A percentile compares a stretch with the other conserved stretches of the same genome.
phyloP scores from a whole-genome alignment of 2,329 filamentous ascomycete genomes.

The Ophiostoma fasciatum region DNA sequence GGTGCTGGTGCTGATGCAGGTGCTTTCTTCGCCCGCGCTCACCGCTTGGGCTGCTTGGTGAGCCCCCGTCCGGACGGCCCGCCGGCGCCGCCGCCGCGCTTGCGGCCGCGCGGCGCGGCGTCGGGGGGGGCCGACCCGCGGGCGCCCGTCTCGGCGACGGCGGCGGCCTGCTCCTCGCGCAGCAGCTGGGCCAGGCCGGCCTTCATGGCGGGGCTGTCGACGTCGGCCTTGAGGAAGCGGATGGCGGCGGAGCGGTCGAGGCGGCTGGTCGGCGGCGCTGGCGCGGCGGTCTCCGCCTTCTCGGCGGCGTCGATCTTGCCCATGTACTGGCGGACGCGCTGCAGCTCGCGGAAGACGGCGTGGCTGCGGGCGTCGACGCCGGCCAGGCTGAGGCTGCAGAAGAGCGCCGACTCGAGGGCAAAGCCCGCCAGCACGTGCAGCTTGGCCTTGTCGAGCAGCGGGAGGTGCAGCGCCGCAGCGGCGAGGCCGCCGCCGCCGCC shows the following conservation, averaged over 20 bases:
- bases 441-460: slow-evolving; percentile 89
- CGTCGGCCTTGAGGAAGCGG: slow-evolving; percentile 67
- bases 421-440: slow-evolving; percentile 81
- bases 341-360: slow-evolving; percentile 71
- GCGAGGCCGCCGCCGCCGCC: too few species aligned
- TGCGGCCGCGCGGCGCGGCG: slow-evolving; percentile 1
- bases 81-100: slow-evolving; percentile 2
- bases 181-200: slow-evolving; percentile 41
- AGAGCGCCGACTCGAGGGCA: slow-evolving; percentile 78
- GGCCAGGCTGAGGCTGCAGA: slow-evolving; percentile 65
- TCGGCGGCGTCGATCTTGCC: slow-evolving; percentile 76
- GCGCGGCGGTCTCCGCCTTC: slow-evolving; percentile 27
- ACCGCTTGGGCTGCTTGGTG: slow-evolving; percentile 8
- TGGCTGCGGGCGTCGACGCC: slow-evolving; percentile 73
- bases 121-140: not conserved
- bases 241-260: slow-evolving; percentile 65
- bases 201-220: slow-evolving; percentile 41
- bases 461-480: slow-evolving; percentile 60
- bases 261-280: slow-evolving; percentile 26
- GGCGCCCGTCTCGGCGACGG: too few species aligned
- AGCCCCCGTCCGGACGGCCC: too few species aligned
- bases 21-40: too few species aligned
- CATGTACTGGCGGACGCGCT: slow-evolving; percentile 80
- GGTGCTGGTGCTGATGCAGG: not conserved
- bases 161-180: slow-evolving; percentile 24